These are phyloP conservation scores for Phytopythium aichiense DNA, from an alignment of 352 stramenopile species.

Conservation along the genomic window DNA sequence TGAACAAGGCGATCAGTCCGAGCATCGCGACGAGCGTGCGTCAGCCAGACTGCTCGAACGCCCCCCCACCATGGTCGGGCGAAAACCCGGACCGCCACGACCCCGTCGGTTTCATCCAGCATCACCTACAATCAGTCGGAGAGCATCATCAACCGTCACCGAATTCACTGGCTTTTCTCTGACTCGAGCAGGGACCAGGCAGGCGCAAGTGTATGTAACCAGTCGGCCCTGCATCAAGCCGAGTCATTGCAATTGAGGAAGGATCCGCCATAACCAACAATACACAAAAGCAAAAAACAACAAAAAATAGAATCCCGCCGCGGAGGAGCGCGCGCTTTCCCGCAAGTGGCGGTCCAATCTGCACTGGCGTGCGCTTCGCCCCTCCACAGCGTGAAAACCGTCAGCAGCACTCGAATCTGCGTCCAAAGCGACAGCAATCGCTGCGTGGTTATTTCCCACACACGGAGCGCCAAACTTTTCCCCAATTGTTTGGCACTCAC, in stretches of 20 bases:
- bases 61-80: neutral
- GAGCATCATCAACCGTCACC: neutral
- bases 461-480: too few species aligned
- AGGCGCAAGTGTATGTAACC: neutral
- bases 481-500: too few species aligned
- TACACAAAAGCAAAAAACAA: neutral
- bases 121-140: neutral
- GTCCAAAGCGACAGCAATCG: too few species aligned
- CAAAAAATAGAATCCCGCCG: slow-evolving; percentile 1
- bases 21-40: neutral
- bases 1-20: too few species aligned
- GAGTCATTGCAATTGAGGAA: too few species aligned
- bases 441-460: too few species aligned
- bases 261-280: neutral
- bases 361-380: slow-evolving; percentile 1
- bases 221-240: neutral
- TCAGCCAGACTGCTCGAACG: neutral
- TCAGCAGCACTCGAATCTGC: too few species aligned
- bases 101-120: neutral
- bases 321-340: neutral
- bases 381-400: neutral
- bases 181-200: neutral
- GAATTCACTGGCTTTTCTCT: slow-evolving; percentile 5
- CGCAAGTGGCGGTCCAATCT: neutral
- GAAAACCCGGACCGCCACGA: neutral